Conservation (phyloP, 208 protist genomes). For the Trichomonas vaginalis region DNA sequence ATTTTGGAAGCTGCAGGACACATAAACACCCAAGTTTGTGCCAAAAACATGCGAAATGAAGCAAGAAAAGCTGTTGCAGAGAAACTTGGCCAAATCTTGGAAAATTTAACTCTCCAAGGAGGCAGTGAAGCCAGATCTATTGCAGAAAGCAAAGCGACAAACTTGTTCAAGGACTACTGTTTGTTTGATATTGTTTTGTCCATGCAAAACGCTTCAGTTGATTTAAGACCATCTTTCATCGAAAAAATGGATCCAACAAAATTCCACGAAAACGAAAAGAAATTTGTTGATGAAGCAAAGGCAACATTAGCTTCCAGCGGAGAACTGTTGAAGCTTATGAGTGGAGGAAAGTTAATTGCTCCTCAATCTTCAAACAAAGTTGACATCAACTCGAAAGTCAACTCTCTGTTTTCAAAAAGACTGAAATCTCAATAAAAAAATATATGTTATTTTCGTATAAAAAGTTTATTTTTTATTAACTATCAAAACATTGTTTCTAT, state of each 20-base stretch:
- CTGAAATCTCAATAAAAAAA: too few relatives aligned
- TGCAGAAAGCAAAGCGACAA: neutral
- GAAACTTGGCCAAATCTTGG: neutral
- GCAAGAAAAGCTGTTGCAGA: neutral
- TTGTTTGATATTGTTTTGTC: neutral
- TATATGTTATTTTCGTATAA: too few relatives aligned
- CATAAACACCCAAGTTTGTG: neutral
- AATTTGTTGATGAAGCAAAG: neutral
- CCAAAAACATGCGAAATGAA: neutral
- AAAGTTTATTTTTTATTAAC: too few relatives aligned
- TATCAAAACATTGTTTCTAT: too few relatives aligned
- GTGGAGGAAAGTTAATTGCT: neutral
- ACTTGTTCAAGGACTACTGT: neutral
- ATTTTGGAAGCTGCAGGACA: neutral
- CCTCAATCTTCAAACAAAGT: too few relatives aligned
- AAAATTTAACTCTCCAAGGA: too few relatives aligned
- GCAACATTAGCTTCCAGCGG: neutral
- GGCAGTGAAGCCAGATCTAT: neutral
- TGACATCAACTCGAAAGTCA: too few relatives aligned
- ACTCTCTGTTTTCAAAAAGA: too few relatives aligned
- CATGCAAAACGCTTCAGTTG: too few relatives aligned
- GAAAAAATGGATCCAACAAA: neutral
- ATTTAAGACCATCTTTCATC: neutral
- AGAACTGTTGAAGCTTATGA: neutral
- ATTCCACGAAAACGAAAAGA: neutral